Base-by-base conservation (phyloP, 2,329 filamentous ascomycete species). In the Sordariomycetes sp. region DNA sequence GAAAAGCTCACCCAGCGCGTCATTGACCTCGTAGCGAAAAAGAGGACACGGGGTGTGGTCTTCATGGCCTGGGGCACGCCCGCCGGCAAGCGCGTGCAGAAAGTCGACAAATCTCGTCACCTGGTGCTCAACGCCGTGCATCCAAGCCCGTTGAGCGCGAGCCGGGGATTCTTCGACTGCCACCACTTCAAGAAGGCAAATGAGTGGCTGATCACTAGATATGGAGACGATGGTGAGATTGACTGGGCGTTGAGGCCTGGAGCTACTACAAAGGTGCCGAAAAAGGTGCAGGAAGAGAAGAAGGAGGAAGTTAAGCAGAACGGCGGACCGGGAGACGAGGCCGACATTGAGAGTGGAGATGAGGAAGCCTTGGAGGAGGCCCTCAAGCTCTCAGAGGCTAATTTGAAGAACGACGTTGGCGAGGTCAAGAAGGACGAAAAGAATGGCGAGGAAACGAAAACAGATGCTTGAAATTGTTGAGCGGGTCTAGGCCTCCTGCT, bases 21-120 rank as follows among this genome's bases (percentile, higher is more conserved):
- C 27, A 93, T 98, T 42, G 87, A 96, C 44, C 72, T 84, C 0
- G 85, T 96, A 3, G 83, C 83, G 1, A 76, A 80, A 51, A 79
- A 82, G 46, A 73, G 87, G 29, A 79, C 74, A 0, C 68, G 71
- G 19, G 92, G 92, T 2, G 90, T 98, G 2, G 92, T 95, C 5
- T 98, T 95, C 53, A 64, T 98, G 57, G 90, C 90, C 1, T 98
- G 92, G 92, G 92, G 92, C 12, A 78, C 68, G 6, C 85, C 86
- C 2, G 92, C 92, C 0, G 82, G 79, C 36, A 83, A 86, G 62
- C 68, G 88, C 36, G 85, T 93, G 16, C 62, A 70, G 27, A 82
- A 78, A 45, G 70, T 96, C 34, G 82, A 92, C 50, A 65, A 59
- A 33, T 68, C 74, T 43, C 79, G 72, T 48, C 90, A 98, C 61